A percentile compares a stretch with the other conserved stretches of the same genome.
Conservation (phyloP, 2,329 filamentous ascomycete species). For the Fusarium sp. region DNA sequence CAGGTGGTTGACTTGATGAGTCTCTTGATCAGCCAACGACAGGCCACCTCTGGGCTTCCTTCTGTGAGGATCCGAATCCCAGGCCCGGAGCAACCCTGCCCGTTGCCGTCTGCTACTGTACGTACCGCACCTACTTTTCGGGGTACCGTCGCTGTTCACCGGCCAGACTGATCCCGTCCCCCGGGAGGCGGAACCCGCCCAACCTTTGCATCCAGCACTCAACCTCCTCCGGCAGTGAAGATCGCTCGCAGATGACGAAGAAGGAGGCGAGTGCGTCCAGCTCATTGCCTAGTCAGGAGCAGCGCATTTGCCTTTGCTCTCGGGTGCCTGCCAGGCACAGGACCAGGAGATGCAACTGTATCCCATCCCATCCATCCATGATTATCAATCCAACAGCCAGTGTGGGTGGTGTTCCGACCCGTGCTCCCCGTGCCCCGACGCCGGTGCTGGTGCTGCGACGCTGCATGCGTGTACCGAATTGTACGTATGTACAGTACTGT, state of each 20-base stretch:
- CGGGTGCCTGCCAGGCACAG: background rate
- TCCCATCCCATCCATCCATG: background rate
- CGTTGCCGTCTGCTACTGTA: background rate
- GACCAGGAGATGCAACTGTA: background rate
- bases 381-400: constrained; percentile 1
- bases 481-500: background rate
- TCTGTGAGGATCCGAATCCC: constrained; percentile 1
- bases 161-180: constrained; percentile 10
- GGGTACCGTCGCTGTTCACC: constrained; percentile 1
- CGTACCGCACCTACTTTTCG: background rate
- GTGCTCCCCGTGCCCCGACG: background rate
- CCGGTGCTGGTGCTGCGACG: constrained; percentile 1
- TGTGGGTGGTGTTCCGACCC: background rate
- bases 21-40: background rate
- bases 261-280: constrained; percentile 6
- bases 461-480: background rate
- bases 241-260: constrained; percentile 2
- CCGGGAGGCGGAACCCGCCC: constrained; percentile 8
- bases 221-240: constrained; percentile 6
- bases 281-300: background rate
- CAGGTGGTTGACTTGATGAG: background rate
- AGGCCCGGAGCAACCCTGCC: background rate
- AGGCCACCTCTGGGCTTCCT: background rate
- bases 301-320: background rate
- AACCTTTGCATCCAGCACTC: background rate